Base-by-base conservation (phyloP, 345 rosid species). In the Ceriops tagal region DNA sequence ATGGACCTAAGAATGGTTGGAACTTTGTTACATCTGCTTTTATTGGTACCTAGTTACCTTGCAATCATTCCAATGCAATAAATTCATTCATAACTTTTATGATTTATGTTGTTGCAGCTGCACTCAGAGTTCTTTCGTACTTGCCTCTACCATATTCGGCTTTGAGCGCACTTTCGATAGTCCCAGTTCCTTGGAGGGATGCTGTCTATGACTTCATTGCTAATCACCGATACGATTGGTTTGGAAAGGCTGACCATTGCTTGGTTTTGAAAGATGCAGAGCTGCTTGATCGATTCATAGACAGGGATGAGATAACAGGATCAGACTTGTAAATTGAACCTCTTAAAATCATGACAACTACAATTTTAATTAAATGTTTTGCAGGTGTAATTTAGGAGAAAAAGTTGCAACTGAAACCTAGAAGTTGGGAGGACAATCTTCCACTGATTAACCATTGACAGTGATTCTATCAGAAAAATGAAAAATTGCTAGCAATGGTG, bases 61-160 rank as follows among this genome's bases (percentile, higher is more conserved):
- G 18, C 49, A 43, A 43, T 43, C 49, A 43, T 43, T 43, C 24
- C 16, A 55, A 9, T 24, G 30, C 30, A 9, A 22, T 55, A 8
- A 26, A 26, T 24, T 55, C 24, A 21, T 26, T 26, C 16, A 7
- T 55, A 55, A 24, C 59, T 11, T 20, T 10, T 13, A 1, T 60
- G 53, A 6, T 21, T 7, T 21, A n/a, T 64, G 61, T 8, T 21
- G 46, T 8, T 85, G 78, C 91, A 89, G 97, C 97, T 86, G 98
- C 92, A 61, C 82, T 92, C 46, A 80, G 78, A 77, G 96, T 92
- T 34, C 56, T 83, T 67, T 86, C 92, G 27, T 80, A 90, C 84
- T 77, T 89, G 82, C 97, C 97, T 43, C 64, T 81, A 69, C 97
- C 98, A 7, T 91, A 90, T 75, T 87, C 91, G 0, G 88, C 92